Percentiles rank a stretch among this genome's conserved stretches.
Conservation (phyloP, 306 rosid genomes). For the Carpinus fangiana region DNA sequence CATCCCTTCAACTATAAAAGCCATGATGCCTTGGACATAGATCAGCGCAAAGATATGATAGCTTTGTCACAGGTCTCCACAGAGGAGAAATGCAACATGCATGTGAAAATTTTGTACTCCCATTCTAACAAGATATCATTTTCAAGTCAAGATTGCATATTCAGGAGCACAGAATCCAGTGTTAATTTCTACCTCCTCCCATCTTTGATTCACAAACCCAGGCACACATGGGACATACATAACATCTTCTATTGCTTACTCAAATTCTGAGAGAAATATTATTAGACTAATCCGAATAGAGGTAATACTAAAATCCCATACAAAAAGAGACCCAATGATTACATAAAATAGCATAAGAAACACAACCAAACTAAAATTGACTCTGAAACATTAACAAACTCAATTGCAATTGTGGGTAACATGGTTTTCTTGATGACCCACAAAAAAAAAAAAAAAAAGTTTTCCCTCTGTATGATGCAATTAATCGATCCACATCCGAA, state of each 20-base stretch:
- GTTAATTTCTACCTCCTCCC: not conserved
- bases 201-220: slow-evolving; percentile 7
- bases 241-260: slow-evolving; percentile 26
- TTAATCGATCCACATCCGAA: too few relatives aligned
- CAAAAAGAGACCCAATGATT: slow-evolving; percentile 34
- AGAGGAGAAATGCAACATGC: too few relatives aligned
- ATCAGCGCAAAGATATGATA: too few relatives aligned
- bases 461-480: too few relatives aligned
- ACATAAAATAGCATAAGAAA: slow-evolving; percentile 32
- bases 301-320: slow-evolving; percentile 31
- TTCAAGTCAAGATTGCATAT: not conserved
- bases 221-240: slow-evolving; percentile 9
- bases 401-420: too few relatives aligned
- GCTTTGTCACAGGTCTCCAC: too few relatives aligned
- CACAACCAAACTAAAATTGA: not conserved
- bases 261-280: slow-evolving; percentile 26
- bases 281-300: slow-evolving; percentile 28
- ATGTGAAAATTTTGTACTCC: not conserved
- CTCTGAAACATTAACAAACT: too few relatives aligned
- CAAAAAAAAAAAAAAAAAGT: too few relatives aligned
- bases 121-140: not conserved
- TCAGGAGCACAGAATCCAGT: not conserved
- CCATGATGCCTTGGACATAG: too few relatives aligned
- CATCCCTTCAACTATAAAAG: too few relatives aligned
- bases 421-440: too few relatives aligned